A percentile compares a stretch with the other conserved stretches of the same genome.
These are phyloP conservation scores for Moniliella sp. DNA, from an alignment of 1,284 basidiomycete species.

Conservation along the genomic window DNA sequence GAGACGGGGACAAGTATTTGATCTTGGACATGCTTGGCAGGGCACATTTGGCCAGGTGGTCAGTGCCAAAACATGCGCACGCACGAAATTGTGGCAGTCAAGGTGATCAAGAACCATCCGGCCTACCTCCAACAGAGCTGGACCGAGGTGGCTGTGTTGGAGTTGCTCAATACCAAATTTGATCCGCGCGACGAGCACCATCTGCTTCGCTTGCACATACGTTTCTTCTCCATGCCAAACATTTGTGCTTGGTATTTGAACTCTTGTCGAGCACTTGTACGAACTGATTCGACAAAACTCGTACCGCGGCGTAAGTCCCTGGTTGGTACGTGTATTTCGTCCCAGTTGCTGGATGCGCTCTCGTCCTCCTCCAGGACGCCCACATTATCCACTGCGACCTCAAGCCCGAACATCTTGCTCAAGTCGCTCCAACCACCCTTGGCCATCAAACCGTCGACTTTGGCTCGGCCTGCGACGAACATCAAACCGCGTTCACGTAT, in stretches of 20 bases:
- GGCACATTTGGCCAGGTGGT: conserved; percentile 98
- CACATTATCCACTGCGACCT: conserved; percentile 91
- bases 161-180: conserved; percentile 42
- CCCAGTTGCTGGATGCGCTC: conserved; percentile 78
- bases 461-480: conserved; percentile 91
- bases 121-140: conserved; percentile 98
- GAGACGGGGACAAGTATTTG: conserved; percentile 50
- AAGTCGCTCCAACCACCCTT: conserved; percentile 45
- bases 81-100: conserved; percentile 91
- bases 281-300: conserved; percentile 99
- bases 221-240: conserved; percentile 92
- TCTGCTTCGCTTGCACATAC: conserved; percentile 79
- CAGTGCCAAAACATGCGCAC: conserved; percentile 94
- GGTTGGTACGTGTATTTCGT: conserved; percentile 92
- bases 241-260: conserved; percentile 92
- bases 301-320: conserved; percentile 85
- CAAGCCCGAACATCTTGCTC: conserved; percentile 43
- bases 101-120: conserved; percentile 99
- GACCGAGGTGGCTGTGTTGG: conserved; percentile 97
- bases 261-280: conserved; percentile 90
- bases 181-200: conserved; percentile 84
- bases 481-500: conserved; percentile 96
- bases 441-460: conserved; percentile 99
- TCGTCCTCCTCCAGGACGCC: conserved; percentile 71
- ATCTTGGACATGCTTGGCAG: conserved; percentile 95